Percentiles rank a stretch among this genome's conserved stretches.
Conservation (phyloP, 2,329 filamentous ascomycete species). For the Myriangium duriaei region DNA sequence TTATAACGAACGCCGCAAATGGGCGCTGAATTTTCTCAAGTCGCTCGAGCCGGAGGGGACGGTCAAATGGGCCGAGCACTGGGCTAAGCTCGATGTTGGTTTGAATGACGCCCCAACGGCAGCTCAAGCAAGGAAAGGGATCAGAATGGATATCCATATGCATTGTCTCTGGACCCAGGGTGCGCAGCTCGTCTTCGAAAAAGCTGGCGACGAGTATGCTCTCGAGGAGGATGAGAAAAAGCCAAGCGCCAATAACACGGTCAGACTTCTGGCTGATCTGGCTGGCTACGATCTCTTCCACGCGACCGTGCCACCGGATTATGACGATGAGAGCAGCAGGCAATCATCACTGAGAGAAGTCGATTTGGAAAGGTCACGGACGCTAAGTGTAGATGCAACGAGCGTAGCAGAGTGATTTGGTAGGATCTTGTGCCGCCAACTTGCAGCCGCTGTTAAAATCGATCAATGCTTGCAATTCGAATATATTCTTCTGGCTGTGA, state of each 20-base stretch:
- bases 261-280: slow-evolving; percentile 7
- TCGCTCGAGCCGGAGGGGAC: slow-evolving; percentile 6
- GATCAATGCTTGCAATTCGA: too few relatives aligned
- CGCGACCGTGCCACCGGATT: slow-evolving; percentile 8
- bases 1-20: slow-evolving; percentile 8
- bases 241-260: slow-evolving; percentile 2
- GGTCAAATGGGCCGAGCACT: slow-evolving; percentile 2
- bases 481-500: too few relatives aligned
- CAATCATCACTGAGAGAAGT: slow-evolving; percentile 2
- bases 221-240: slow-evolving; percentile 8
- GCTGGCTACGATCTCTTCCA: slow-evolving; percentile 10
- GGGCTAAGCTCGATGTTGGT: slow-evolving; percentile 7
- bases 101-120: slow-evolving; percentile 2
- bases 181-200: slow-evolving; percentile 5
- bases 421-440: too few relatives aligned
- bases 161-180: slow-evolving; percentile 8
- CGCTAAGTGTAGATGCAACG: too few relatives aligned
- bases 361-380: neutral
- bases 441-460: too few relatives aligned
- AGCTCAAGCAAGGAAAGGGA: slow-evolving; percentile 4
- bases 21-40: slow-evolving; percentile 7
- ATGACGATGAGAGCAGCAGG: neutral
- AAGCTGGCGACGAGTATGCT: slow-evolving; percentile 3
- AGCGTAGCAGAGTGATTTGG: too few relatives aligned
- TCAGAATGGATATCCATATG: slow-evolving; percentile 8